Base-by-base conservation (phyloP, 1,139 yeast species). In the Geotrichum restrictum region DNA sequence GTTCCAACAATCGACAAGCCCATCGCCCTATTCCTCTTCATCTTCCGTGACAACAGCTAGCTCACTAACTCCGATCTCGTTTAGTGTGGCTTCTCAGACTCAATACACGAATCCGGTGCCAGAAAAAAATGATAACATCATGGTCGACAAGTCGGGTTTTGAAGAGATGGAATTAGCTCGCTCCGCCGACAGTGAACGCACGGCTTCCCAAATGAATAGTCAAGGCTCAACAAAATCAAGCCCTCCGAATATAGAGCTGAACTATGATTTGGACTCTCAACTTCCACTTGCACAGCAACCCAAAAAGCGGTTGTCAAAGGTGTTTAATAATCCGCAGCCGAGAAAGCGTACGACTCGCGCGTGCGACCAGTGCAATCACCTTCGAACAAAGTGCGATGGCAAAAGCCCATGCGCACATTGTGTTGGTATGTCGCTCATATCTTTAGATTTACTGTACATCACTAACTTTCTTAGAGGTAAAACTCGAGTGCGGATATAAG, bases 341-440 rank as follows among this genome's bases (percentile, higher is more conserved):
- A 51, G 63, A 11, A 62, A 64, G 42, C 61, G 69, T n/a, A 64
- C 65, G 29, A 61, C 64, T 13, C 54, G 74, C 34, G 76, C 76
- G 1, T 73, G 77, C 55, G 77, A 73, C 56, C 65, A 66, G 31
- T 73, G 77, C 60, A 72, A 73, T 56, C 64, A 66, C 44, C 65
- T 69, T 42, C 62, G 76, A 46, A 71, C 75, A 3, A 72, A 70
- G 53, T 73, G 76, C 57, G 73, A 73, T 52, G 76, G 76, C 1
- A 59, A 60, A 32, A 60, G 61, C 21, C 76, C 76, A 0, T 73
- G 76, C 51, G 61, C 66, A 1, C 74, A 70, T 52, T 73, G 76
- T 50, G 39, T 58, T 1, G 64, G 65, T 58, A 59, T 32, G 64
- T 54, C 13, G 33, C 18, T 22, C 10, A 60, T 51, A 16, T 27